Percentiles rank a stretch among this genome's conserved stretches.
Evolutionary conservation across 129 eudicot species (phyloP).

Genomic region (Escallonia rubra): DNA sequence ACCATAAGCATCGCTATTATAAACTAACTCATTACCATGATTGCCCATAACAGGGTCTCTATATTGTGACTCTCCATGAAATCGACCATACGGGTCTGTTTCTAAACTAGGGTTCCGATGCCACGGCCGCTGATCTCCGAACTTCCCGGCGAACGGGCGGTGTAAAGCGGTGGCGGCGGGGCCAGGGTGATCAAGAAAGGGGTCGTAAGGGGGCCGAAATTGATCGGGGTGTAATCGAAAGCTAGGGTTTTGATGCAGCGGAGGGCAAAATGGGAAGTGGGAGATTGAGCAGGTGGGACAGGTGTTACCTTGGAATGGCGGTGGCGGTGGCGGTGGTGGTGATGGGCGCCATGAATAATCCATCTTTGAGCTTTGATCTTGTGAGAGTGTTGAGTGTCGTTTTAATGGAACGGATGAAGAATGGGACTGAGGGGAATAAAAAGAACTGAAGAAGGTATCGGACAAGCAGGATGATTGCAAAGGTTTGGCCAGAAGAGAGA

Average conservation of each 20-base stretch:
- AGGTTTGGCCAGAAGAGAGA: no score
- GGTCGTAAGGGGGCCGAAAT: conserved; percentile 26
- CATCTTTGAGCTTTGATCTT: neutral
- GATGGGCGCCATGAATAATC: conserved; percentile 61
- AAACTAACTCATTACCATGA: neutral
- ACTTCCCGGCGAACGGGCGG: conserved; percentile 6
- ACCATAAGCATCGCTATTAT: neutral
- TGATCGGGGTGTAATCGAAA: conserved; percentile 19
- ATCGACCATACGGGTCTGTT: conserved; percentile 13
- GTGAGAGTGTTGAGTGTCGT: no score
- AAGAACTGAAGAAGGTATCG: no score
- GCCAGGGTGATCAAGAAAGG: conserved; percentile 13
- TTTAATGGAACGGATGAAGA: no score
- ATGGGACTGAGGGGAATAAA: no score
- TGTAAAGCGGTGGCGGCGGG: conserved; percentile 19
- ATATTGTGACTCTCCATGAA: neutral
- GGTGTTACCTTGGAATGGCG: conserved; percentile 43
- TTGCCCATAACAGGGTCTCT: neutral
- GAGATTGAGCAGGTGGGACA: conserved; percentile 65
- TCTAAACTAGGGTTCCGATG: conserved; percentile 30
- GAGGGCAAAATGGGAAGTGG: conserved; percentile 86
- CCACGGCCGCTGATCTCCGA: conserved; percentile 28
- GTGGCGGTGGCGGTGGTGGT: conserved; percentile 37
- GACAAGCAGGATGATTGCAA: no score
- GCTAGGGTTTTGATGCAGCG: conserved; percentile 40